A percentile compares a stretch with the other conserved stretches of the same genome.
phyloP scores from a whole-genome alignment of 164 flowering plant species.

The Vitis cinerea region DNA sequence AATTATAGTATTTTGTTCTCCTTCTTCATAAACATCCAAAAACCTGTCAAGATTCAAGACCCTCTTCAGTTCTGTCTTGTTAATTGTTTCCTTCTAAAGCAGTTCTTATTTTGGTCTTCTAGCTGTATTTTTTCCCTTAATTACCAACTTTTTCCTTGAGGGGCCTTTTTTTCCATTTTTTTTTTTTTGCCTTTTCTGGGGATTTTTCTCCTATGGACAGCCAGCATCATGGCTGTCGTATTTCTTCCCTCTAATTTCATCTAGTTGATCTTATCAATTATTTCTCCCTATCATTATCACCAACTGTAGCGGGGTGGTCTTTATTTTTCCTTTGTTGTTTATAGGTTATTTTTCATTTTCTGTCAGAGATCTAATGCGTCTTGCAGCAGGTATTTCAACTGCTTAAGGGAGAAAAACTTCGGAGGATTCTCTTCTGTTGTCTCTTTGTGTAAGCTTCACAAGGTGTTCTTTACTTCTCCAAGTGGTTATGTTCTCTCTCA shows the following conservation, averaged over 20 bases:
- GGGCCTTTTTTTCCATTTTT: background rate
- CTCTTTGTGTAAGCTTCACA: conserved; percentile 2
- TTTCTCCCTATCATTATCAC: conserved; percentile 4
- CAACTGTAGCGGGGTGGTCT: background rate
- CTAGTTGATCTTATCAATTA: conserved; percentile 11
- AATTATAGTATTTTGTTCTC: conserved; percentile 2
- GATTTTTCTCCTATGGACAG: conserved; percentile 6
- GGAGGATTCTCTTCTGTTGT: conserved; percentile 1
- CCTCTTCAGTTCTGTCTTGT: conserved; percentile 2
- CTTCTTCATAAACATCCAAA: conserved; percentile 1
- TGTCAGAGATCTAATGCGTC: conserved; percentile 9
- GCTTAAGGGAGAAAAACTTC: background rate
- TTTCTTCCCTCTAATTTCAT: conserved; percentile 7
- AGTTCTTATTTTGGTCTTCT: background rate
- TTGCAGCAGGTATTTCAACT: conserved; percentile 19
- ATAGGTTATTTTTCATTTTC: background rate
- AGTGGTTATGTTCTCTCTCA: background rate
- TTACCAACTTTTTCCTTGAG: conserved; percentile 5
- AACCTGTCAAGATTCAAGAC: background rate
- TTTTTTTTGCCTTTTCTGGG: conserved; percentile 10
- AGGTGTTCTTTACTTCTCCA: background rate
- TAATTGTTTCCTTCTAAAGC: background rate
- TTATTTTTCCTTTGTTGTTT: conserved; percentile 9
- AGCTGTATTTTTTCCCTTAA: background rate
- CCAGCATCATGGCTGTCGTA: conserved; percentile 17